Evolutionary conservation across 1,284 basidiomycete genomes (phyloP), one percentile per base, ranked within the genome.

Genomic region (Trametes versicolor): DNA sequence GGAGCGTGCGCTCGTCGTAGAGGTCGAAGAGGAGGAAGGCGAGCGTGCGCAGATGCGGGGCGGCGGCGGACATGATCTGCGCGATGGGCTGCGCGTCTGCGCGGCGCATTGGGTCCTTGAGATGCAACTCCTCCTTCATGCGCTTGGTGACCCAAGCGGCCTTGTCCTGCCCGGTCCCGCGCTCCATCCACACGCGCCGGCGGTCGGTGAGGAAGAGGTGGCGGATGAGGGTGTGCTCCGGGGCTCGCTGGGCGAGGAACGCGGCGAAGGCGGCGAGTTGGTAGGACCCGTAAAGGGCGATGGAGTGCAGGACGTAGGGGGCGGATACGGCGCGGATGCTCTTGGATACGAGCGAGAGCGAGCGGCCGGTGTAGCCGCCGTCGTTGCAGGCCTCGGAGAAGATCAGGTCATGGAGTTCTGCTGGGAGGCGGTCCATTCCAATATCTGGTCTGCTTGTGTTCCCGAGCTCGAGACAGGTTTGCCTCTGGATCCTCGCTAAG

Each of bases 331-430:
- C 41, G 23, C 41, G 58, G 55, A 64, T 58, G 19, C 17, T 25
- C 27, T 52, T 53, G 9, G 65, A 64, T 21, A 61, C 56, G 8
- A 64, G 59, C 25, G 51, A n/a, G 25, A 64, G 59, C 0, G 62
- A 29, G 27, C 61, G 55, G 34, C 65, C 65, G 9, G 65, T 66
- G 15, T 34, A 34, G 1, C 65, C 65, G n/a, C 60, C 58, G 50
- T 66, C 65, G 8, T 54, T 58, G 58, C 65, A 66, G 2, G 65
- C 62, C 13, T 57, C 23, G 8, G 61, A 25, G 50, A 63, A 63
- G 27, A 66, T 61, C 41, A 37, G 41, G 43, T n/a, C 43, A 8
- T 60, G 60, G 21, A 66, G 34, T 19, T 66, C 65, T 15, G 41
- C 25, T 7, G 62, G 65, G 19, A 58, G 55, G 4, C 32, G n/a